Base-by-base conservation (phyloP, 352 stramenopile species). In the Globisporangium spiculum region DNA sequence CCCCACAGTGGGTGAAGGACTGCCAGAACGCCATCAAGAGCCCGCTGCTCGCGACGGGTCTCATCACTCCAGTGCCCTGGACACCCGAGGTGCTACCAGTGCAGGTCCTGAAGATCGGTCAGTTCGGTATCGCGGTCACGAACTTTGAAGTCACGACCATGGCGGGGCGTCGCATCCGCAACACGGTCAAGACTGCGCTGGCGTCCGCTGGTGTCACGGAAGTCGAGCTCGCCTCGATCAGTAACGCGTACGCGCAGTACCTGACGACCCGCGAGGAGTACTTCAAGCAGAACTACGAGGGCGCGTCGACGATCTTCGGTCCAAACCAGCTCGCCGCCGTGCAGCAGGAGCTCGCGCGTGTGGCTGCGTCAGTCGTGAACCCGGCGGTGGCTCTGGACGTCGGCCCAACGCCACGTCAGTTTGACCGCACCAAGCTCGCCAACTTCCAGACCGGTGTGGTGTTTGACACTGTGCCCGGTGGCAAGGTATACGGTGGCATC, bases 191-290 rank as follows among this genome's bases (percentile, higher is more conserved):
- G 63, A 64, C 20, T 3, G 78, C 63, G 4, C 52, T 90, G 8
- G 44, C 27, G 3, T 22, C 34, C 1, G 69, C 48, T 0, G 74
- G 75, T 16, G 74, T 85, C 14, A 82, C 58, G 12, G 71, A 88
- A 65, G 76, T 89, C 0, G 82, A 88, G 62, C 10, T 91, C 9
- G 74, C 71, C 14, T 73, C 80, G 1, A 71, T 88, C 61, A 84
- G 68, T 24, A 92, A 93, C 63, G 80, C 68, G 1, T 92, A 92
- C 65, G 74, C 78, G 22, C 66, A 74, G 34, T 92, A 92, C 65
- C 61, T 89, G 66, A 87, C 83, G 46, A 92, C 84, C 1, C 64
- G 64, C 5, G 83, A 91, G 46, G 84, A 92, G 61, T 92, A 92
- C 63, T 52, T 80, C 2, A 73, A 66, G 6, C 84, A 92, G 64